phyloP scores from a whole-genome alignment of 352 stramenopile species.

The Globisporangium perplexum region DNA sequence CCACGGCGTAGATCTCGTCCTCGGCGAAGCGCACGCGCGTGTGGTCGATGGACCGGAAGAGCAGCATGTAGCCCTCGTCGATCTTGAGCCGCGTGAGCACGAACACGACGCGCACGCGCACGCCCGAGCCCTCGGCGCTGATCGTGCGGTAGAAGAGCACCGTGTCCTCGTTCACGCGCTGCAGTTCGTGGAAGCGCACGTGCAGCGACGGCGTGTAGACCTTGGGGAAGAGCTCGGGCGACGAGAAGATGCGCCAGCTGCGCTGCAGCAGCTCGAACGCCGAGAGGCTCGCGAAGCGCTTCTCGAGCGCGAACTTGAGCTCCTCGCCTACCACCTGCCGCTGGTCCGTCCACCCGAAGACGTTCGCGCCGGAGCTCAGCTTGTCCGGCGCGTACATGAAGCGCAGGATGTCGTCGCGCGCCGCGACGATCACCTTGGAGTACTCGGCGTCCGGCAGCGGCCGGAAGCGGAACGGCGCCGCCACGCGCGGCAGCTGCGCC shows the following conservation, averaged over 20 bases:
- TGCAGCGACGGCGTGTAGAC: conserved; percentile 42
- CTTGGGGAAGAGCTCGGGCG: conserved; percentile 30
- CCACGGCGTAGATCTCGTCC: conserved; percentile 17
- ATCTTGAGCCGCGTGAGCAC: conserved; percentile 52
- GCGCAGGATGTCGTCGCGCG: conserved; percentile 42
- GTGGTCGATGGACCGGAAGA: conserved; percentile 56
- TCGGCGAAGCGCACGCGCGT: conserved; percentile 44
- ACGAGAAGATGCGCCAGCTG: conserved; percentile 58
- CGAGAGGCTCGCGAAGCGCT: conserved; percentile 31
- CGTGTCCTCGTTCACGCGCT: conserved; percentile 47
- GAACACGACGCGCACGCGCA: conserved; percentile 50
- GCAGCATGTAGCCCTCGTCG: conserved; percentile 48
- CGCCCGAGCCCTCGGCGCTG: conserved; percentile 21
- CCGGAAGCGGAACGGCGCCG: conserved; percentile 27
- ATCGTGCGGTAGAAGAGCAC: conserved; percentile 57
- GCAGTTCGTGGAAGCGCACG: conserved; percentile 38
- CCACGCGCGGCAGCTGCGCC: conserved; percentile 17
- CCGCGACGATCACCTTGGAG: conserved; percentile 32
- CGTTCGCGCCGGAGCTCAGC: conserved; percentile 32
- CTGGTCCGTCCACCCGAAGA: conserved; percentile 66
- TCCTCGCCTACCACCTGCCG: conserved; percentile 34
- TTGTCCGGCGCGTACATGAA: conserved; percentile 40
- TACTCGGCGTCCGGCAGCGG: conserved; percentile 30
- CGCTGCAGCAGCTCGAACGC: conserved; percentile 36
- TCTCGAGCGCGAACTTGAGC: conserved; percentile 63